Conservation (phyloP, 345 rosid species). For the Citrus glauca region DNA sequence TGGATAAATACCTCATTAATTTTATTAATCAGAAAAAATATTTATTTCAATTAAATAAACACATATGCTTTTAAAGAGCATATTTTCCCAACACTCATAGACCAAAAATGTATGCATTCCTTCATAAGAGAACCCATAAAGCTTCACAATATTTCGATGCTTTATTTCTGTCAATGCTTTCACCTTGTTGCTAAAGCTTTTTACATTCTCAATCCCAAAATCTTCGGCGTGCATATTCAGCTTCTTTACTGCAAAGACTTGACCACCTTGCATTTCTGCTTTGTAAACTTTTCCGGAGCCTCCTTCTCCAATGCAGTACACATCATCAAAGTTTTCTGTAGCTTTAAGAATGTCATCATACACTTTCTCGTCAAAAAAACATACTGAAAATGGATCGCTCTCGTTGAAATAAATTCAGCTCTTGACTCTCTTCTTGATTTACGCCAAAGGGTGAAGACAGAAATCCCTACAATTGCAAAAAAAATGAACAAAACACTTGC, state of each 20-base stretch:
- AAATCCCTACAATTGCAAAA: constrained; percentile 4
- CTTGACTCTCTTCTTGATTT: neutral
- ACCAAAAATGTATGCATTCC: constrained; percentile 14
- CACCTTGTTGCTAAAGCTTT: constrained; percentile 18
- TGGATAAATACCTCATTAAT: too few relatives aligned
- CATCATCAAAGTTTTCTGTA: constrained; percentile 23
- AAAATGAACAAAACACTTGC: constrained; percentile 12
- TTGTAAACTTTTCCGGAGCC: constrained; percentile 34
- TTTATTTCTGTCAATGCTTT: constrained; percentile 17
- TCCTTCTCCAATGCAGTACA: constrained; percentile 32
- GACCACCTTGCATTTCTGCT: constrained; percentile 25
- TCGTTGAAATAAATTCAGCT: neutral
- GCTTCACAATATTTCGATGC: constrained; percentile 6
- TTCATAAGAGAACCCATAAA: constrained; percentile 18
- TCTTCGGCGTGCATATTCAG: neutral
- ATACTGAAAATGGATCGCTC: neutral
- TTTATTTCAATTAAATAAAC: too few relatives aligned
- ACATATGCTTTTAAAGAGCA: too few relatives aligned
- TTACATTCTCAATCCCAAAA: neutral
- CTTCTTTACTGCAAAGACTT: constrained; percentile 14
- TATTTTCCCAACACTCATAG: too few relatives aligned
- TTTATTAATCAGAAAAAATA: too few relatives aligned
- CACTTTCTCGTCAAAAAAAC: constrained; percentile 25
- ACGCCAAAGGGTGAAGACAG: neutral
- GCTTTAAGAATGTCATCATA: constrained; percentile 27